phyloP scores from a whole-genome alignment of 805 yeast species.

The Ogataea zsoltii region DNA sequence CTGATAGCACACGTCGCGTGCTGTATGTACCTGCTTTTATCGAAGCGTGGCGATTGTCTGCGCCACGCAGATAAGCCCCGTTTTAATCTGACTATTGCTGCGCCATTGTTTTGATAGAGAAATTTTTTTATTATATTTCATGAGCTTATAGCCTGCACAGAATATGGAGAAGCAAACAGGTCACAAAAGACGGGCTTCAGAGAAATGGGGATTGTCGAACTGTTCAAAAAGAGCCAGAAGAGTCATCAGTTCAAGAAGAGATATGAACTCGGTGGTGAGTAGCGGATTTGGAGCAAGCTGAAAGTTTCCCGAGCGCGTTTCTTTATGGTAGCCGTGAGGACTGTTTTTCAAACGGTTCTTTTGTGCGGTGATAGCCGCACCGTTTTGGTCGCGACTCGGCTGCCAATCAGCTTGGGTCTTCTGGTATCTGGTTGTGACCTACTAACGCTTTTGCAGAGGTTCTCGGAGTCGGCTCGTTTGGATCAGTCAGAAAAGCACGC shows the following conservation, averaged over 20 bases:
- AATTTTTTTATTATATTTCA: background rate
- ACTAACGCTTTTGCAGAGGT: slow-evolving; percentile 41
- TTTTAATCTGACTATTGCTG: background rate
- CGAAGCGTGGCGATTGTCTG: too few relatives aligned
- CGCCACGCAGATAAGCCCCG: background rate
- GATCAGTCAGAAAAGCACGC: slow-evolving; percentile 76
- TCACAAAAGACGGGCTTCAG: background rate
- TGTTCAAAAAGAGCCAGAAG: slow-evolving; percentile 9
- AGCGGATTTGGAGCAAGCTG: background rate
- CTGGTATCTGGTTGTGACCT: too few relatives aligned
- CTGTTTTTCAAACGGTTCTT: too few relatives aligned
- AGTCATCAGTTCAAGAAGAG: slow-evolving; percentile 42
- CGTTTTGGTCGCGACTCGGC: too few relatives aligned
- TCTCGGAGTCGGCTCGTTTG: slow-evolving; percentile 89
- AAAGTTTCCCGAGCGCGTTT: too few relatives aligned
- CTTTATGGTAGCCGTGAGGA: too few relatives aligned
- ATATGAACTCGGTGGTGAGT: slow-evolving; percentile 59
- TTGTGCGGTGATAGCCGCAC: too few relatives aligned
- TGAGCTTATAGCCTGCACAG: too few relatives aligned
- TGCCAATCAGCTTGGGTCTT: too few relatives aligned
- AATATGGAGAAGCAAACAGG: too few relatives aligned
- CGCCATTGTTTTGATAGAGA: background rate
- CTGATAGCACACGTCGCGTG: too few relatives aligned
- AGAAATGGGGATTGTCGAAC: slow-evolving; percentile 11
- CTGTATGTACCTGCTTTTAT: too few relatives aligned